Percentiles rank a stretch among this genome's conserved stretches.
Conservation (phyloP, 441 rosid genomes). For the Cnidoscolus chayamansa region DNA sequence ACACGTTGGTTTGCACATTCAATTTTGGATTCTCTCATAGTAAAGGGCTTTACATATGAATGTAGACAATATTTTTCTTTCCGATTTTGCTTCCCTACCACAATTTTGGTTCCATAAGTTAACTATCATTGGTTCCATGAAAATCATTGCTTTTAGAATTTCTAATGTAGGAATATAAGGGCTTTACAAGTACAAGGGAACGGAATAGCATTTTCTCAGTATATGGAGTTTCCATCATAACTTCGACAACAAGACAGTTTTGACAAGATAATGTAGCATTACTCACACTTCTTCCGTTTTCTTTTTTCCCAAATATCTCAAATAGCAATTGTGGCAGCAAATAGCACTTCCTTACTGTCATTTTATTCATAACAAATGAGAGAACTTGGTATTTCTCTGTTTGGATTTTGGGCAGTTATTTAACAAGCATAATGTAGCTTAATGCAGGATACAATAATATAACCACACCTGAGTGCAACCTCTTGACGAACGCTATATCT, state of each 20-base stretch:
- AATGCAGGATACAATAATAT: constrained; percentile 5
- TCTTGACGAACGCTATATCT: constrained; percentile 95
- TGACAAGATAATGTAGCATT: background rate
- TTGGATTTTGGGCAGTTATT: background rate
- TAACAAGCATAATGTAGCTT: background rate
- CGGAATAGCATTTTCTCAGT: too few relatives aligned
- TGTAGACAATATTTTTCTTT: background rate
- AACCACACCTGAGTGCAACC: constrained; percentile 79
- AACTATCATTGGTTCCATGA: background rate
- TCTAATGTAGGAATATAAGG: too few relatives aligned
- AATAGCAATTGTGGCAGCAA: background rate
- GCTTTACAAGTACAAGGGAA: too few relatives aligned
- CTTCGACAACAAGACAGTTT: background rate
- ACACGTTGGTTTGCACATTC: too few relatives aligned
- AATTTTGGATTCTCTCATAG: too few relatives aligned
- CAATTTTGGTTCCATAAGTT: background rate
- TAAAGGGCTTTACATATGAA: too few relatives aligned
- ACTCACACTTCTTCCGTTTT: too few relatives aligned
- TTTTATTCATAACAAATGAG: background rate
- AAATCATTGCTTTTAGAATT: background rate
- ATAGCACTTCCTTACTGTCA: background rate
- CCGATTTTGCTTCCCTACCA: background rate
- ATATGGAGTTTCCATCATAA: background rate
- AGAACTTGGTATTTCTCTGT: background rate
- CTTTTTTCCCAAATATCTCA: background rate